Conservation (phyloP, 495 filamentous ascomycete species). For the Penicillium macrosclerotiorum region DNA sequence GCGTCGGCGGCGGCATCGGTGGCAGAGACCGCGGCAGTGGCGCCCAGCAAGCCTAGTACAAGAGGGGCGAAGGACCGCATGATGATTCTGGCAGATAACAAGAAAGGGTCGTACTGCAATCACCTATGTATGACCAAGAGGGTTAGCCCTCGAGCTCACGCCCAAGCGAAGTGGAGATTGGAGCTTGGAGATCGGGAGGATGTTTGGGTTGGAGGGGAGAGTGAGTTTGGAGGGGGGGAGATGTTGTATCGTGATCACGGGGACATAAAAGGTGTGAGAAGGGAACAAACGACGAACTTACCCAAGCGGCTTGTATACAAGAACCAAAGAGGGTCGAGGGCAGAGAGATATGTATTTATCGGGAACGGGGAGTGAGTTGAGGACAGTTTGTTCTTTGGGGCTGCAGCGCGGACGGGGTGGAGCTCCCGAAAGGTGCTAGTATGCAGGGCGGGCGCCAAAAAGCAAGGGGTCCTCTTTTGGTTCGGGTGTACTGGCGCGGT, state of each 20-base stretch:
- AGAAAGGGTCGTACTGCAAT: conserved; percentile 7
- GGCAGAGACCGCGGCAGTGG: conserved; percentile 61
- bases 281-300: no score
- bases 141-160: no score
- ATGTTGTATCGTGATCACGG: not conserved
- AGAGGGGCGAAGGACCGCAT: conserved; percentile 58
- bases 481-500: conserved; percentile 2
- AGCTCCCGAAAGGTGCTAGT: not conserved
- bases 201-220: not conserved
- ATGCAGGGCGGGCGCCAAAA: conserved; percentile 18
- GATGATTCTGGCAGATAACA: conserved; percentile 21
- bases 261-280: no score
- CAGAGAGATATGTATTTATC: conserved; percentile 23
- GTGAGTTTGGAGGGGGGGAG: not conserved
- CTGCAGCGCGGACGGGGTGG: conserved; percentile 13
- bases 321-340: conserved; percentile 6
- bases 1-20: conserved; percentile 43
- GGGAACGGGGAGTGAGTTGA: conserved; percentile 28
- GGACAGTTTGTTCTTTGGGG: conserved; percentile 52
- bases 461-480: conserved; percentile 12
- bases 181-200: no score
- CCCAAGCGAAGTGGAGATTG: no score
- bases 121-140: conserved; percentile 6
- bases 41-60: conserved; percentile 59
- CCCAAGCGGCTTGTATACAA: conserved; percentile 15